phyloP scores from a whole-genome alignment of 352 stramenopile species.

The Phytopythium helicoides region DNA sequence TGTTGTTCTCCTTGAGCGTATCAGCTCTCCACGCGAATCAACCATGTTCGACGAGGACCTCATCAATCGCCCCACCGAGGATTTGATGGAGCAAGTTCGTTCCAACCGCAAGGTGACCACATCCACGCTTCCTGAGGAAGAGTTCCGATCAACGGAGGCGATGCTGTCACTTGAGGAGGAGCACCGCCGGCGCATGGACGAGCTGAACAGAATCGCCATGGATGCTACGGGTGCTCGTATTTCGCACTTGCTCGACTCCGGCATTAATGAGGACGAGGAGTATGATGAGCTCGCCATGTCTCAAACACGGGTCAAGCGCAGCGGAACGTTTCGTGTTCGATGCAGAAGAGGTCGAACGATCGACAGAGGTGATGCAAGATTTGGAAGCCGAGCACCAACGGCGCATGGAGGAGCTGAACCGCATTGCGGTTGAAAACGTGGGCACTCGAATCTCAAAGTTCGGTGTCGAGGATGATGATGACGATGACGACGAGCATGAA shows the following conservation, averaged over 20 bases:
- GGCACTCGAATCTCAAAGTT: constrained; percentile 20
- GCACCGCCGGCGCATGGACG: constrained; percentile 58
- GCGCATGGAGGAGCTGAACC: constrained; percentile 23
- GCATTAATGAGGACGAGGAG: constrained; percentile 40
- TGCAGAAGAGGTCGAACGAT: constrained; percentile 28
- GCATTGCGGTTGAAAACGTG: constrained; percentile 19
- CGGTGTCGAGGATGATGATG: constrained; percentile 2
- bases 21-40: constrained; percentile 24
- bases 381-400: constrained; percentile 20
- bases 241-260: constrained; percentile 35
- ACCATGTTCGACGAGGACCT: constrained; percentile 42
- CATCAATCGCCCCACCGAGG: constrained; percentile 32
- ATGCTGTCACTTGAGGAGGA: constrained; percentile 47
- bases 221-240: constrained; percentile 42
- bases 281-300: constrained; percentile 23
- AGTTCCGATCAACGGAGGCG: constrained; percentile 40
- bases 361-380: constrained; percentile 24
- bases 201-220: constrained; percentile 50
- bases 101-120: constrained; percentile 22
- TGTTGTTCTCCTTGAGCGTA: constrained; percentile 32
- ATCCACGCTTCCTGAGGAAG: constrained; percentile 29
- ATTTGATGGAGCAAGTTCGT: constrained; percentile 40
- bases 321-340: constrained; percentile 46
- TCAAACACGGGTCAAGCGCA: constrained; percentile 41
- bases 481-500: constrained; percentile 4